A percentile compares a stretch with the other conserved stretches of the same genome.
Conservation (phyloP, 129 eudicot species). For the Pulicaria dysenterica region DNA sequence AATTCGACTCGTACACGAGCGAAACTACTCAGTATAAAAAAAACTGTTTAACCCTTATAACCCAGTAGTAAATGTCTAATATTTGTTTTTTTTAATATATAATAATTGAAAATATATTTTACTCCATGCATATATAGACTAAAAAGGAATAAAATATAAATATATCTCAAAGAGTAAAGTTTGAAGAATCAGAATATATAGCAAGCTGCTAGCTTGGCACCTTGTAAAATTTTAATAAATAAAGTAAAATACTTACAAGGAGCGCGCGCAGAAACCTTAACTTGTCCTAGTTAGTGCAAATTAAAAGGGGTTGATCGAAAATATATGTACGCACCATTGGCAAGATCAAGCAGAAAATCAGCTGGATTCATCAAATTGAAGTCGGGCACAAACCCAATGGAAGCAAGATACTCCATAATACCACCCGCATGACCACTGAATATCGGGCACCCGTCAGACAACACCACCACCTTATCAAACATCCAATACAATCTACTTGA, state of each 20-base stretch:
- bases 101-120: too few relatives aligned
- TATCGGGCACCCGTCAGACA: slow-evolving; percentile 76
- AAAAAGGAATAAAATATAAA: not conserved
- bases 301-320: too few relatives aligned
- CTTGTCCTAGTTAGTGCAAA: too few relatives aligned
- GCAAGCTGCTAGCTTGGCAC: not conserved
- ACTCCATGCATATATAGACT: not conserved
- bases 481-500: slow-evolving; percentile 70
- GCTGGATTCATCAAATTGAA: slow-evolving; percentile 68
- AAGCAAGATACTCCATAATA: slow-evolving; percentile 75
- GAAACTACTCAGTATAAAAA: too few relatives aligned
- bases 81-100: too few relatives aligned
- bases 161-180: slow-evolving; percentile 3
- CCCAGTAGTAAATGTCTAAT: too few relatives aligned
- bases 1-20: too few relatives aligned
- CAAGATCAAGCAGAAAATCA: slow-evolving; percentile 90
- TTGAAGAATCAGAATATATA: not conserved
- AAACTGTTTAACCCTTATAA: too few relatives aligned
- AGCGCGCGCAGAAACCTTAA: too few relatives aligned
- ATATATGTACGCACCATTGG: slow-evolving; percentile 59
- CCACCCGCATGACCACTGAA: slow-evolving; percentile 54
- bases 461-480: slow-evolving; percentile 81
- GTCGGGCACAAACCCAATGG: slow-evolving; percentile 68
- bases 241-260: too few relatives aligned
- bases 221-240: not conserved